Conservation (phyloP, 2,329 filamentous ascomycete genomes). For the Cladosporium halotolerans region DNA sequence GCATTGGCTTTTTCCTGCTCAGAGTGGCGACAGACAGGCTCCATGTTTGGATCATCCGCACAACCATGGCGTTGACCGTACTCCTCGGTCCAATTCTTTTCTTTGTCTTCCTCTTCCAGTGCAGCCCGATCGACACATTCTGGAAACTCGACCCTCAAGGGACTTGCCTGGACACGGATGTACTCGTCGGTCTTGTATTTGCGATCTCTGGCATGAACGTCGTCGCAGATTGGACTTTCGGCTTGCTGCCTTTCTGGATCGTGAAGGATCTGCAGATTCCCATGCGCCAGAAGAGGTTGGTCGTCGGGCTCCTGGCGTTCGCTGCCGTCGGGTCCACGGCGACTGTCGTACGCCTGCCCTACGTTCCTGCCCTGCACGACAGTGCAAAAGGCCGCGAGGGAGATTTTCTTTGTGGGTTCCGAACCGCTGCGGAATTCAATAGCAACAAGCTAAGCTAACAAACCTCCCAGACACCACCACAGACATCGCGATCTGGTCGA, state of each 20-base stretch:
- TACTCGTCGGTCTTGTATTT: slow-evolving; percentile 41
- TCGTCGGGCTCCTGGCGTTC: slow-evolving; percentile 35
- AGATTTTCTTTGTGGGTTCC: slow-evolving; percentile 36
- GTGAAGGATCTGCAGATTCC: slow-evolving; percentile 38
- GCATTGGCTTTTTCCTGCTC: slow-evolving; percentile 50
- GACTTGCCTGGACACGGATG: slow-evolving; percentile 37
- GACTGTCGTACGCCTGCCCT: slow-evolving; percentile 42
- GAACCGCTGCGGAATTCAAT: slow-evolving; percentile 5
- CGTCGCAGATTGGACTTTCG: slow-evolving; percentile 37
- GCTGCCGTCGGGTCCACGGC: slow-evolving; percentile 47
- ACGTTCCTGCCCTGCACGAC: slow-evolving; percentile 34
- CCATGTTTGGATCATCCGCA: slow-evolving; percentile 43
- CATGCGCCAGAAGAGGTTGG: slow-evolving; percentile 31
- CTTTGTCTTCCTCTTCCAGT: slow-evolving; percentile 49
- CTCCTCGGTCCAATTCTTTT: slow-evolving; percentile 44
- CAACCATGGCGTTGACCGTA: slow-evolving; percentile 41
- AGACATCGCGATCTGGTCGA: slow-evolving; percentile 33
- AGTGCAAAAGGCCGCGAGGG: slow-evolving; percentile 27
- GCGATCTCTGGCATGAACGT: slow-evolving; percentile 33
- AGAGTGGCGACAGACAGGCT: slow-evolving; percentile 42
- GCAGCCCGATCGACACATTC: slow-evolving; percentile 46
- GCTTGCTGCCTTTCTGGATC: slow-evolving; percentile 36
- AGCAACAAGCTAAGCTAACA: neutral
- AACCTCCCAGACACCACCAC: slow-evolving; percentile 33
- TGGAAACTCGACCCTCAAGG: slow-evolving; percentile 40